A percentile compares a stretch with the other conserved stretches of the same genome.
These are phyloP conservation scores for Blastobotrys capitulatus DNA, from an alignment of 1,139 yeast species.

Conservation along the genomic window DNA sequence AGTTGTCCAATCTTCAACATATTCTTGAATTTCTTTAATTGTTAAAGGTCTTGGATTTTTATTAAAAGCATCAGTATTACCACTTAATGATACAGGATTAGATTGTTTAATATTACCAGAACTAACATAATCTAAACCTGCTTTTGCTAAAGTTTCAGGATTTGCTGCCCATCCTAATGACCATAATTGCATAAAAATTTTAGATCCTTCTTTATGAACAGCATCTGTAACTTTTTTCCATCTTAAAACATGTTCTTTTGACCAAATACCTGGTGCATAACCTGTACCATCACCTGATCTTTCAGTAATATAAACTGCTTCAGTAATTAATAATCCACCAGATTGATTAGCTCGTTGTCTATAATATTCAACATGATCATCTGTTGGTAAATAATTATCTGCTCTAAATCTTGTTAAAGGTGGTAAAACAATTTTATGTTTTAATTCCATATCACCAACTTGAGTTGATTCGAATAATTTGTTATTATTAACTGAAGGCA, in stretches of 20 bases:
- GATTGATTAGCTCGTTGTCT: constrained; percentile 46
- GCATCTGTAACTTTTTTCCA: constrained; percentile 36
- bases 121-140: constrained; percentile 7
- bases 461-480: constrained; percentile 26
- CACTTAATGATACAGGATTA: not conserved
- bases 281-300: constrained; percentile 34
- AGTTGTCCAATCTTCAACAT: constrained; percentile 33
- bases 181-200: constrained; percentile 39
- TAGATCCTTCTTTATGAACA: constrained; percentile 37
- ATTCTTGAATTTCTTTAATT: constrained; percentile 37
- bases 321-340: constrained; percentile 45
- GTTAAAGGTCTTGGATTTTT: constrained; percentile 35
- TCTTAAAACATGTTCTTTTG: constrained; percentile 37
- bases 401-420: constrained; percentile 49
- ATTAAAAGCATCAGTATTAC: not conserved
- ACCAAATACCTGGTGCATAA: constrained; percentile 41
- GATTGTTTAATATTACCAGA: constrained; percentile 1
- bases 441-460: constrained; percentile 27
- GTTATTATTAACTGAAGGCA: no score
- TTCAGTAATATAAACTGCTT: constrained; percentile 38
- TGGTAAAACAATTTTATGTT: constrained; percentile 42
- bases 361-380: constrained; percentile 46
- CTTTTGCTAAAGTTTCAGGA: not conserved
- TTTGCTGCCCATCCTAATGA: constrained; percentile 42
- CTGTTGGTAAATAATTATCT: constrained; percentile 39